Conservation (phyloP, 2,329 filamentous ascomycete species). For the Fusarium guadeloupense region DNA sequence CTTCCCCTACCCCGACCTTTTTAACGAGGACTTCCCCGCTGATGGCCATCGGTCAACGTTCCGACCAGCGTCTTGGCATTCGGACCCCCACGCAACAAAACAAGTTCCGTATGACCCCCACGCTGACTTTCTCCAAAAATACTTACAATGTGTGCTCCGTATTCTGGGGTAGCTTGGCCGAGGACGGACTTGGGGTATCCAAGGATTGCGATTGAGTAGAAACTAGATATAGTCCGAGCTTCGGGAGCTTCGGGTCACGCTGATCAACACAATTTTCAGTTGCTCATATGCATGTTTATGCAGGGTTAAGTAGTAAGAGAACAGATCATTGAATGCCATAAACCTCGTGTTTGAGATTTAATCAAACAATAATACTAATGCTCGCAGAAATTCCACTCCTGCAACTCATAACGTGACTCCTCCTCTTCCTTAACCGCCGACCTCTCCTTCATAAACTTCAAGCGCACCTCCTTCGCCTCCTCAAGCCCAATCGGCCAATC, state of each 20-base stretch:
- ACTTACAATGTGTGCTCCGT: background rate
- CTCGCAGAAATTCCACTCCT: background rate
- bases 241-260: background rate
- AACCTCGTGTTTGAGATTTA: too few species aligned
- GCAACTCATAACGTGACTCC: conserved; percentile 8
- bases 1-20: background rate
- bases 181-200: background rate
- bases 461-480: background rate
- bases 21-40: conserved; percentile 2
- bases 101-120: background rate
- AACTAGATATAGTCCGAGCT: background rate
- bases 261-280: too few species aligned
- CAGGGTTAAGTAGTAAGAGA: too few species aligned
- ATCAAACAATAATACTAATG: too few species aligned
- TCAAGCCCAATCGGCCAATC: background rate
- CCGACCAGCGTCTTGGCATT: background rate
- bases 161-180: background rate
- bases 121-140: background rate
- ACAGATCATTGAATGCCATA: too few species aligned
- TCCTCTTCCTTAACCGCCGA: background rate
- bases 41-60: background rate
- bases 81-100: conserved; percentile 10
- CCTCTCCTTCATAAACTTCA: background rate
- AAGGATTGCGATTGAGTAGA: background rate
- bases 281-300: too few species aligned